Conservation (phyloP, 306 rosid species). For the Trifolium dubium region DNA sequence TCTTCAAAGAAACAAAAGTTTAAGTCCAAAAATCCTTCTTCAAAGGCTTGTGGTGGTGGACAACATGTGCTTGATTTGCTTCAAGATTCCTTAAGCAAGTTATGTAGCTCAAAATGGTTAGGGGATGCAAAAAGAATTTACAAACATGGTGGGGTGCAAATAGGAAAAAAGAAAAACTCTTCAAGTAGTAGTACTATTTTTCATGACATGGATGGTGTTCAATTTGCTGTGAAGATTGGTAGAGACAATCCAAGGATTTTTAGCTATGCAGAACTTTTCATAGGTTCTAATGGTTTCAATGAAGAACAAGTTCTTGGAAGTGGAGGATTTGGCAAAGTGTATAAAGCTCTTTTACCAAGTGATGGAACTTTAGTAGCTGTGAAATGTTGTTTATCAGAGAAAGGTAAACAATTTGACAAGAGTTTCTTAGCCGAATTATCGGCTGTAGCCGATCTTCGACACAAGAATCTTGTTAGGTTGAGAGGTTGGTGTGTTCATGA, state of each 20-base stretch:
- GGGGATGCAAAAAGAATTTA: constrained; percentile 38
- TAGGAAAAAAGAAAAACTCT: constrained; percentile 40
- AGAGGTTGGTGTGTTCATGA: constrained; percentile 97
- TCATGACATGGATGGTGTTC: constrained; percentile 86
- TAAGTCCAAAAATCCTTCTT: constrained; percentile 22
- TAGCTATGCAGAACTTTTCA: constrained; percentile 84
- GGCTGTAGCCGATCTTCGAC: constrained; percentile 95
- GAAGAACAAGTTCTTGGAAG: constrained; percentile 79
- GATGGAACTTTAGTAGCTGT: constrained; percentile 95
- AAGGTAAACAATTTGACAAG: constrained; percentile 84
- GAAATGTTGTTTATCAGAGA: constrained; percentile 82
- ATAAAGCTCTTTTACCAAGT: constrained; percentile 79
- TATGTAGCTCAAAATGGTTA: constrained; percentile 43
- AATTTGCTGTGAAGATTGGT: constrained; percentile 65
- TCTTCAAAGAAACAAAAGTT: constrained; percentile 39
- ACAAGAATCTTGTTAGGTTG: constrained; percentile 83
- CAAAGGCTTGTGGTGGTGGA: constrained; percentile 57
- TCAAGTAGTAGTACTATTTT: constrained; percentile 41
- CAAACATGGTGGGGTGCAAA: constrained; percentile 21
- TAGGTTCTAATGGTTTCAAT: constrained; percentile 84
- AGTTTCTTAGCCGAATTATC: constrained; percentile 80
- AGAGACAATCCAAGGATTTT: constrained; percentile 84
- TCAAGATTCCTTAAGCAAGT: constrained; percentile 49
- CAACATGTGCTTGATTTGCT: constrained; percentile 59
- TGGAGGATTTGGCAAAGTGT: constrained; percentile 91